phyloP scores from a whole-genome alignment of 352 stramenopile genomes.

The Globisporangium uncinulatum region DNA sequence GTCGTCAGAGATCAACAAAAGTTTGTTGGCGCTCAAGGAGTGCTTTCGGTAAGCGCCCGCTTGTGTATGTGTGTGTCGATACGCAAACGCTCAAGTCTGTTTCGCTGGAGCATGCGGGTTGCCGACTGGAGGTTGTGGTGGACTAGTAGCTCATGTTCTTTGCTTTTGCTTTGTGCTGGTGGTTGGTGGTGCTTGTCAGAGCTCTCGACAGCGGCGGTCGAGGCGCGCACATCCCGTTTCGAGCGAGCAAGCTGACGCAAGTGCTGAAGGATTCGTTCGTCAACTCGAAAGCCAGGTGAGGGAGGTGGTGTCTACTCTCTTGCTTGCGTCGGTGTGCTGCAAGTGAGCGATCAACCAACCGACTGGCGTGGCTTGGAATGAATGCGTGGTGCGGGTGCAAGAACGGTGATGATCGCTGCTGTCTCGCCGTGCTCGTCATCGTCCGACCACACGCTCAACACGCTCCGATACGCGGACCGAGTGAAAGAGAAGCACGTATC shows the following conservation, averaged over 20 bases:
- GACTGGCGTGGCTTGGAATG: not conserved
- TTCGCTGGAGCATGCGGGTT: not conserved
- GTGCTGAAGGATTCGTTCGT: conserved; percentile 98
- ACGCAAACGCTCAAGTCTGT: not conserved
- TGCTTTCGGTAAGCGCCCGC: conserved; percentile 78
- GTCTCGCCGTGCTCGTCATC: conserved; percentile 92
- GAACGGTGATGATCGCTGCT: conserved; percentile 96
- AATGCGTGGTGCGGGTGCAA: conserved; percentile 8
- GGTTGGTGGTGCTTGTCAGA: conserved; percentile 12
- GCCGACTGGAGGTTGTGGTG: no score
- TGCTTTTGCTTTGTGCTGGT: not conserved
- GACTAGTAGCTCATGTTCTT: no score
- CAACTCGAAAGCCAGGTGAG: conserved; percentile 84
- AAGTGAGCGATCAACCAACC: not conserved
- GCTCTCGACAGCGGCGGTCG: conserved; percentile 89
- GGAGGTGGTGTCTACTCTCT: not conserved
- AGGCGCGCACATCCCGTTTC: conserved; percentile 92
- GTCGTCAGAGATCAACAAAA: conserved; percentile 98
- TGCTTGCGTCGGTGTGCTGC: not conserved
- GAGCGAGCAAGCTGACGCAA: conserved; percentile 95
- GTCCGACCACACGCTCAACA: conserved; percentile 97
- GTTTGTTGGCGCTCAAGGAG: conserved; percentile 95
- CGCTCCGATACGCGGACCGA: conserved; percentile 94
- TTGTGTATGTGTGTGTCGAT: not conserved
- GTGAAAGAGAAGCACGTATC: conserved; percentile 94